These are phyloP conservation scores for Ascochyta rabiei DNA, from an alignment of 2,329 filamentous ascomycete species.

Conservation along the genomic window DNA sequence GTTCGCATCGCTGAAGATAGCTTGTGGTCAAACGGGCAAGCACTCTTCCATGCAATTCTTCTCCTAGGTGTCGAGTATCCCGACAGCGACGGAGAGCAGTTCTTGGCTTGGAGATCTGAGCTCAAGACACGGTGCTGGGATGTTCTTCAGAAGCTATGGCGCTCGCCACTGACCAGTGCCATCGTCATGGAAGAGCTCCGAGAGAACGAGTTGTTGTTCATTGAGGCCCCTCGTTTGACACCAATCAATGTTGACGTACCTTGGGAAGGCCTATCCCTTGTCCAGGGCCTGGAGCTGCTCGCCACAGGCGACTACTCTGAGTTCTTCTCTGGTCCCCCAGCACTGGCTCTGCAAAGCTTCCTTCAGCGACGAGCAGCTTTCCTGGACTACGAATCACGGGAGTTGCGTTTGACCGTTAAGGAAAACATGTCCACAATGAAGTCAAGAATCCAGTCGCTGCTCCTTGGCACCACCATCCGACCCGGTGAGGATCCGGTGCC, in stretches of 20 bases:
- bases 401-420: slow-evolving; percentile 78
- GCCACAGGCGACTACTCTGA: slow-evolving; percentile 51
- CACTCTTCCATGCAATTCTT: slow-evolving; percentile 83
- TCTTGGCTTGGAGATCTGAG: slow-evolving; percentile 50
- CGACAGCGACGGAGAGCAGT: slow-evolving; percentile 58
- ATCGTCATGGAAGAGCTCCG: slow-evolving; percentile 81
- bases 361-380: slow-evolving; percentile 76
- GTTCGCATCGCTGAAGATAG: slow-evolving; percentile 72
- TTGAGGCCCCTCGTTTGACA: slow-evolving; percentile 72
- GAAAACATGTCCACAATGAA: slow-evolving; percentile 64
- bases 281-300: slow-evolving; percentile 47
- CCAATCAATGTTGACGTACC: slow-evolving; percentile 70
- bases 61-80: slow-evolving; percentile 73
- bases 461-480: slow-evolving; percentile 77
- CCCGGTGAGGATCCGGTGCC: slow-evolving; percentile 69
- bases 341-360: slow-evolving; percentile 75
- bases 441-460: slow-evolving; percentile 60
- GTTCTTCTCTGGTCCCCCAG: slow-evolving; percentile 73
- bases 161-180: slow-evolving; percentile 75
- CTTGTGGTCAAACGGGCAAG: slow-evolving; percentile 72
- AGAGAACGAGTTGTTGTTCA: slow-evolving; percentile 78
- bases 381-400: slow-evolving; percentile 83
- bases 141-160: slow-evolving; percentile 82
- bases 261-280: slow-evolving; percentile 74
- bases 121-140: slow-evolving; percentile 55